A percentile compares a stretch with the other conserved stretches of the same genome.
Conservation (phyloP, 495 filamentous ascomycete genomes). For the Penicillium arizonense region DNA sequence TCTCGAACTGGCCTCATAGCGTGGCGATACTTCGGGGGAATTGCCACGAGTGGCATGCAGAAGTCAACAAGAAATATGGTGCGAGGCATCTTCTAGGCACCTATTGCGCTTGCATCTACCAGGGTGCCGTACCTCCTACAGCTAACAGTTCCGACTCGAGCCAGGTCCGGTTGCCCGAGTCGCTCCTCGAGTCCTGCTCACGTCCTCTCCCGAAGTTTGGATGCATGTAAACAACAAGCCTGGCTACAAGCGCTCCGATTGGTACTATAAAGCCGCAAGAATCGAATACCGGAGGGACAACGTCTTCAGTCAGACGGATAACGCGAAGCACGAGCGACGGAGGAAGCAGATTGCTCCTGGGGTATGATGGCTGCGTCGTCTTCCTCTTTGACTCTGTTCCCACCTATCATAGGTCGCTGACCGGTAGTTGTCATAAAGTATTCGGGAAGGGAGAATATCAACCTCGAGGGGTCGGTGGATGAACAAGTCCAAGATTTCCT, state of each 20-base stretch:
- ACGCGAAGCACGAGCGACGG: constrained; percentile 19
- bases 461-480: too few species aligned
- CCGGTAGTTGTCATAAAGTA: too few species aligned
- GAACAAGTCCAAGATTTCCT: too few species aligned
- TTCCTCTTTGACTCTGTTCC: background rate
- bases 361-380: constrained; percentile 12
- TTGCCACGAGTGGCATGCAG: constrained; percentile 29
- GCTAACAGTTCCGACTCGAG: background rate
- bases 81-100: constrained; percentile 5
- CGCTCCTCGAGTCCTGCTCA: constrained; percentile 22
- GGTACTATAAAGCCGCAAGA: constrained; percentile 23
- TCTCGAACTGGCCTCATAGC: constrained; percentile 32
- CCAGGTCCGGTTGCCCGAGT: constrained; percentile 28
- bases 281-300: constrained; percentile 22
- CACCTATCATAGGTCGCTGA: background rate
- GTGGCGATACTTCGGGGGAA: constrained; percentile 25
- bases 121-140: background rate
- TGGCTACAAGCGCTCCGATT: constrained; percentile 23
- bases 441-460: too few species aligned
- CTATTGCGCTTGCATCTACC: background rate
- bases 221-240: constrained; percentile 24
- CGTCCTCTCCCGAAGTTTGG: constrained; percentile 25
- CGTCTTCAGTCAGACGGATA: constrained; percentile 26
- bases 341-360: constrained; percentile 28
- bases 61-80: constrained; percentile 34